Evolutionary conservation across 768 basidiomycete species (phyloP), one percentile per base, ranked within the genome.

Genomic region (Calocera cornea): DNA sequence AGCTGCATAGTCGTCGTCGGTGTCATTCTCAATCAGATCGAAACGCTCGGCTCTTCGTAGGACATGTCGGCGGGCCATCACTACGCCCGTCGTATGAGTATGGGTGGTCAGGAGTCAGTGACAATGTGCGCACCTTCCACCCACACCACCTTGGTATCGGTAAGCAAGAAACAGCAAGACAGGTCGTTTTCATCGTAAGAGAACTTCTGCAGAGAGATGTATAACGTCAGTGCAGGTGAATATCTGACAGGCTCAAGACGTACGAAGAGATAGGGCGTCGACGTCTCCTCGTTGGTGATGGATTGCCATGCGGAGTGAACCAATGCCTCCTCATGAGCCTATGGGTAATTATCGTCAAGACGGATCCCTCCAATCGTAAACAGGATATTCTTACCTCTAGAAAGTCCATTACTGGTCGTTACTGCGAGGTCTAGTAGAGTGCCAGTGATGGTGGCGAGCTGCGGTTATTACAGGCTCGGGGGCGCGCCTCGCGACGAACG

Each of bases 61-160:
- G 66, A 44, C 36, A 71, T 67, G 64, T 67, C 71, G 67, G 66
- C 64, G 64, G 34, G 68, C 65, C 54, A 64, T 70, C 68, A 66
- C 65, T 70, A 72, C 68, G 68, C 65, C 12, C 31, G 27, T 27
- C 34, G 22, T 24, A 40, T 54, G 67, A 44, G 40, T 2, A 24
- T 2, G 38, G 40, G 12, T 63, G 54, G 54, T 27, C 27, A 7
- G 10, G 54, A 33, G 16, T 49, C 7, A 19, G 19, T 7, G 19
- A 47, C 7, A 19, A 47, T 22, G 69, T 34, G 44, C 66, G 66
- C 70, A 88, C 89, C 86, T 85, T 92, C 90, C 16, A 79, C 80
- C 88, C 88, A 92, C 11, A 86, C 85, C 27, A 77, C 80, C 74
- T 83, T 88, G 14, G 87, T 90, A 75, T 91, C 89, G 12, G 90